Base-by-base conservation (phyloP, 148 eudicot species). In the Camellia sinensis region DNA sequence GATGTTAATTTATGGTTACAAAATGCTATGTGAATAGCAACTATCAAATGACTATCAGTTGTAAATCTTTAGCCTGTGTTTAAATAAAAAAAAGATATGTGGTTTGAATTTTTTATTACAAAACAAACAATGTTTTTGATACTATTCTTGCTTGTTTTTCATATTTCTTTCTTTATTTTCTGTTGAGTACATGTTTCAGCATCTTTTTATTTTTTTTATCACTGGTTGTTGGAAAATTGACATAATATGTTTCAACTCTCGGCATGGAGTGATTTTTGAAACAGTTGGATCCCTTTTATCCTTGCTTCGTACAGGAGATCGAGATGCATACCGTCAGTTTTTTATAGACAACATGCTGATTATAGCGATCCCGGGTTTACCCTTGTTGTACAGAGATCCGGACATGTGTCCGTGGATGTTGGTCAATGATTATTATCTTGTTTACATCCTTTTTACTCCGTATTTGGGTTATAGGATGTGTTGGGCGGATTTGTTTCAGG, bases 251-350 rank as follows among this genome's bases (percentile, higher is more conserved):
- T 85, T 77, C 87, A 96, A 98, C 65, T 85, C 83, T 40, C 84
- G 92, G 70, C 92, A 90, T 80, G 97, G 89, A 71, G 89, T 89
- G 75, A 90, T 92, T 77, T 85, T 88, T 83, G 98, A 93, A 81
- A 88, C 95, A 73, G 88, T 92, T 64, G 97, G 93, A 59, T 89
- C 92, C 65, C 95, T 96, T 82, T 82, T 96, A 67, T 88, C 92
- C 44, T 87, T 93, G 89, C 92, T 96, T 18, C 94, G 95, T 19
- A 88, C 89, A 14, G 95, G 92, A 79, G 98, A 93, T 80, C 91
- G 87, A 66, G 94, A 92, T 90, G 92, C 91, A 8, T 96, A 85
- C 77, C 89, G 97, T 40, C 92, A 82, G 66, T 91, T 93, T 85
- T 93, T 96, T 73, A 80, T 85, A 79, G 99, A 93, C 83, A 59